Evolutionary conservation across 345 rosid genomes (phyloP), one percentile per base, ranked within the genome.

Genomic region (Dipteronia dyeriana): DNA sequence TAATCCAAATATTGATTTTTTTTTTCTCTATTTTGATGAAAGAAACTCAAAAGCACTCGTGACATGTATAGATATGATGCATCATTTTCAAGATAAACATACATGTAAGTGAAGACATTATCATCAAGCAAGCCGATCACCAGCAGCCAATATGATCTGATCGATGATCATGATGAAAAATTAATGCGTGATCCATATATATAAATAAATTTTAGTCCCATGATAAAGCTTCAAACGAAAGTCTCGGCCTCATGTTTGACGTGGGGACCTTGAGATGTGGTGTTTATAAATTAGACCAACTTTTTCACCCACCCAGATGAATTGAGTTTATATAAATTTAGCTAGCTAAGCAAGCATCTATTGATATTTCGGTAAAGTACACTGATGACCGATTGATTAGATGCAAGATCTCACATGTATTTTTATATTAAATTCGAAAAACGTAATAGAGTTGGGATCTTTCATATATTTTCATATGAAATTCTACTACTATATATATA

Each of bases 161-260:
- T 49, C 45, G 0, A 41, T 8, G 16, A 49, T 34, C 38, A 34
- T 34, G 38, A 34, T 34, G 6, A 4, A 34, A 34, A 34, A 34
- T 34, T 34, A 34, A 34, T 34, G 38, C 38, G 38, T 4, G 38
- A 34, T 34, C 6, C 38, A 34, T 41, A 53, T 67, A 57, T 29
- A 59, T 34, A 45, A 10, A 45, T 45, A 1, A 45, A 45, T 51
- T 70, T 41, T 49, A 49, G 70, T 66, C 70, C 79, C 31, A 71
- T 43, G 54, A 65, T 16, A 53, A 80, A 71, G 64, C 62, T 57
- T 56, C 25, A 47, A 49, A 26, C 34, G 57, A 63, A 63, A 47
- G 45, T 75, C 70, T 72, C 66, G 82, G 78, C 82, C 82, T 75
- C 80, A 56, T 62, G 78, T 81, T 75, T 68, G 59, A 34, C 12